These are phyloP conservation scores for Suillus decipiens DNA, from an alignment of 768 basidiomycete genomes.

Conservation along the genomic window DNA sequence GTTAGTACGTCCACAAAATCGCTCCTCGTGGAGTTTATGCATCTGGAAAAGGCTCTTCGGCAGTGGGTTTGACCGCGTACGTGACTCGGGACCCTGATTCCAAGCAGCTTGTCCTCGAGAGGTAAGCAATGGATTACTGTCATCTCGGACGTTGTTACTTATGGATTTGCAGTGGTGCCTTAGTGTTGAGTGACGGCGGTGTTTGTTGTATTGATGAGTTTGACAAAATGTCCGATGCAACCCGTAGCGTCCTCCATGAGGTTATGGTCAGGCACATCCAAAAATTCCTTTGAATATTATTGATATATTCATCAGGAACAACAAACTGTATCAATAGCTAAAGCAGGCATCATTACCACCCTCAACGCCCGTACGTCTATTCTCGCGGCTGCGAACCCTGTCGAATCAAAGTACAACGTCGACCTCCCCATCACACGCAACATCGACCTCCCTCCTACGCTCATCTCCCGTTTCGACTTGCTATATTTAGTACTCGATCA, in stretches of 20 bases:
- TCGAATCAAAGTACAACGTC: slow-evolving; percentile 93
- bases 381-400: slow-evolving; percentile 95
- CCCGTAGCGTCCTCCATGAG: slow-evolving; percentile 97
- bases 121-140: slow-evolving; percentile 47
- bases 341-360: slow-evolving; percentile 98
- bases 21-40: slow-evolving; percentile 97
- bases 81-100: slow-evolving; percentile 98
- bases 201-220: slow-evolving; percentile 99
- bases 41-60: slow-evolving; percentile 97
- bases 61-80: slow-evolving; percentile 98
- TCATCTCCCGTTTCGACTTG: slow-evolving; percentile 97
- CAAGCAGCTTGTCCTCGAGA: slow-evolving; percentile 96
- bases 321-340: slow-evolving; percentile 99
- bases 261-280: slow-evolving; percentile 72
- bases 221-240: slow-evolving; percentile 98
- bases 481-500: slow-evolving; percentile 95
- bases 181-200: slow-evolving; percentile 93
- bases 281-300: neutral
- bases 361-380: slow-evolving; percentile 98
- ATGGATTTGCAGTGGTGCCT: slow-evolving; percentile 66
- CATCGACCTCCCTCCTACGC: slow-evolving; percentile 95
- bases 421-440: slow-evolving; percentile 91
- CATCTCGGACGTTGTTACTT: neutral
- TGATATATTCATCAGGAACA: slow-evolving; percentile 68
- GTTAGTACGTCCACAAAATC: slow-evolving; percentile 96